Evolutionary conservation across 805 yeast species (phyloP), one percentile per base, ranked within the genome.

Genomic region (Danielozyma ontarioensis): DNA sequence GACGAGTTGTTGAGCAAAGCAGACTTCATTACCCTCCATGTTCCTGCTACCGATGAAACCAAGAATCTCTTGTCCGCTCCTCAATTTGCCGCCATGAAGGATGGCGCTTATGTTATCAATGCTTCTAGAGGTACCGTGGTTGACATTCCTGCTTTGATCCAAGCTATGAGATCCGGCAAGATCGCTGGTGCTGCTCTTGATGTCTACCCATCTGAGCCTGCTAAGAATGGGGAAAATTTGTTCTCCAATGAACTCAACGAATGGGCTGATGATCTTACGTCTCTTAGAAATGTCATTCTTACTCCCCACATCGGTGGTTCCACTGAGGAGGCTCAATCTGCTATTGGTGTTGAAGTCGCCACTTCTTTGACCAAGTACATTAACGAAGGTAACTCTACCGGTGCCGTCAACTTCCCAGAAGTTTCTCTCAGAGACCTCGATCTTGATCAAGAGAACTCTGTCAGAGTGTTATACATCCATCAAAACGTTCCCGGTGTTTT

Each of bases 231-330:
- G 53, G 86, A 82, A 44, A 80, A 75, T 41, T 64, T 77, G 48
- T 93, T 89, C 69, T 68, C 56, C 50, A 73, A 83, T 57, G 73
- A 74, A 27, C 73, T 93, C 57, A 90, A 90, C 66, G 48, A 68
- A 27, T 93, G 96, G 89, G 75, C 84, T 42, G 70, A 85, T 22
- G 96, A 89, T 57, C 74, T 93, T 50, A 74, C 79, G 48, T 68
- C 83, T 8, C 74, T 88, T 58, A 79, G 89, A 67, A 93, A 93
- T 65, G 78, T 90, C 41, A 88, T 93, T 45, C 74, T 93, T 53
- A 82, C 97, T 35, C 98, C 98, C 22, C 98, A 93, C 59, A 93
- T 93, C 50, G 98, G 98, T 67, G 98, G 98, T 47, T 88, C 97
- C 32, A 93, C 98, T 30, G 97, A 90, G 65, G 98, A 93, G 72